A percentile compares a stretch with the other conserved stretches of the same genome.
Evolutionary conservation across 306 rosid species (phyloP).

Genomic region (Alnus rubra): DNA sequence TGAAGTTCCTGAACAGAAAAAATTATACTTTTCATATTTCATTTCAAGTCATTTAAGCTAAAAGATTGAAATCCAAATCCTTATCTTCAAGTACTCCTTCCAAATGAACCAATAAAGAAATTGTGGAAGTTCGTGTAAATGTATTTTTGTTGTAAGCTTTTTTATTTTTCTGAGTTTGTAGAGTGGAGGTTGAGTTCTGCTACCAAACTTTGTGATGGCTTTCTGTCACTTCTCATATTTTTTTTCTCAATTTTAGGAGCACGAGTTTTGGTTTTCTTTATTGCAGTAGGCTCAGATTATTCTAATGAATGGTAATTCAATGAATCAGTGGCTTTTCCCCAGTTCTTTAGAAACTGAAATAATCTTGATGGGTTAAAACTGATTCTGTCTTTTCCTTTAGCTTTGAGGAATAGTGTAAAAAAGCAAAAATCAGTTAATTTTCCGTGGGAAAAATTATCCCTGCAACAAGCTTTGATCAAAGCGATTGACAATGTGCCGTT

Average conservation of each 20-base stretch:
- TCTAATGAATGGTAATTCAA: neutral
- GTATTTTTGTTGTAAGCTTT: neutral
- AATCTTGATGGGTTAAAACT: neutral
- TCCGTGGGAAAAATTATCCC: neutral
- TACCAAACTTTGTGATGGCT: neutral
- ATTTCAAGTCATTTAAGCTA: neutral
- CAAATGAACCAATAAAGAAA: neutral
- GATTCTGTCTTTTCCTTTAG: neutral
- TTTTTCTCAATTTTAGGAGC: neutral
- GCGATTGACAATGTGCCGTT: neutral
- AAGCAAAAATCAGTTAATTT: neutral
- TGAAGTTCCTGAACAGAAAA: neutral
- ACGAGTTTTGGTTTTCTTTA: neutral
- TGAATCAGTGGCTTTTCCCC: neutral
- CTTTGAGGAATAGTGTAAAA: neutral
- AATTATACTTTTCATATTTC: neutral
- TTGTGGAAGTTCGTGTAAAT: neutral
- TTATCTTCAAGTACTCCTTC: neutral
- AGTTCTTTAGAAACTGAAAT: neutral
- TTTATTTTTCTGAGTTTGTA: neutral
- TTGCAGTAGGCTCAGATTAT: neutral
- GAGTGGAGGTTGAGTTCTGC: neutral
- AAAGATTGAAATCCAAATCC: neutral
- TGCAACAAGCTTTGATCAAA: neutral
- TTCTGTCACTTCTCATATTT: neutral